phyloP scores from a whole-genome alignment of 2,329 filamentous ascomycete species.

The Epichloe coenophiala region DNA sequence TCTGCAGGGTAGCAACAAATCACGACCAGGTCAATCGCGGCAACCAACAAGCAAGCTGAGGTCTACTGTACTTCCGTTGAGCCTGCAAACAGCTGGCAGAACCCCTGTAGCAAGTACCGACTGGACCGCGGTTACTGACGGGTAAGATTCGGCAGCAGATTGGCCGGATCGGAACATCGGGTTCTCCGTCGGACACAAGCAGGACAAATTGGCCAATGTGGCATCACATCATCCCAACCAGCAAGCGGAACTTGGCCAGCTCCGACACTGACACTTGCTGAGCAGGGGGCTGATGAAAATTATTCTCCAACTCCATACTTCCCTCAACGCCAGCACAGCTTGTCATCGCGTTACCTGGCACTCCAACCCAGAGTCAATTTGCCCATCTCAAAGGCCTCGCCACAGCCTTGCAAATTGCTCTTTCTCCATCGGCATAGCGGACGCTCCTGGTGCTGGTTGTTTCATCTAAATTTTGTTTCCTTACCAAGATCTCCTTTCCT shows the following conservation, averaged over 20 bases:
- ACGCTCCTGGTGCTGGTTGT: constrained; percentile 1
- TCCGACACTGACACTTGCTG: not conserved
- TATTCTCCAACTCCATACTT: constrained; percentile 17
- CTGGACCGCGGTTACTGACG: not conserved
- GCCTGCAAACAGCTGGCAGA: too few relatives aligned
- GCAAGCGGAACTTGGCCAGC: constrained; percentile 1
- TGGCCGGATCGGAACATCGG: not conserved
- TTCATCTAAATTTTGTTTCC: not conserved
- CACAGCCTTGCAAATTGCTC: constrained; percentile 10
- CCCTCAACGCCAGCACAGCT: constrained; percentile 13
- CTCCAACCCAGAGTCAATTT: constrained; percentile 13
- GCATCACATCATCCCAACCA: not conserved
- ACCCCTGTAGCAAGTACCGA: too few relatives aligned
- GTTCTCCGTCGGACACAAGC: not conserved
- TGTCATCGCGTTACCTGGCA: constrained; percentile 19
- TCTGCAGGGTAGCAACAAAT: too few relatives aligned
- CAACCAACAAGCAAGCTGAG: too few relatives aligned
- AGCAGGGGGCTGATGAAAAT: constrained; percentile 18
- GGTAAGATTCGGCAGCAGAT: not conserved
- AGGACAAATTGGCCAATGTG: not conserved
- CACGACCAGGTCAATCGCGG: too few relatives aligned
- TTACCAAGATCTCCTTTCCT: not conserved
- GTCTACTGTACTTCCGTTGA: too few relatives aligned
- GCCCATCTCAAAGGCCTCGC: constrained; percentile 10
- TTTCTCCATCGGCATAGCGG: constrained; percentile 2